phyloP scores from a whole-genome alignment of 768 basidiomycete species.

The Russula dissimulans region DNA sequence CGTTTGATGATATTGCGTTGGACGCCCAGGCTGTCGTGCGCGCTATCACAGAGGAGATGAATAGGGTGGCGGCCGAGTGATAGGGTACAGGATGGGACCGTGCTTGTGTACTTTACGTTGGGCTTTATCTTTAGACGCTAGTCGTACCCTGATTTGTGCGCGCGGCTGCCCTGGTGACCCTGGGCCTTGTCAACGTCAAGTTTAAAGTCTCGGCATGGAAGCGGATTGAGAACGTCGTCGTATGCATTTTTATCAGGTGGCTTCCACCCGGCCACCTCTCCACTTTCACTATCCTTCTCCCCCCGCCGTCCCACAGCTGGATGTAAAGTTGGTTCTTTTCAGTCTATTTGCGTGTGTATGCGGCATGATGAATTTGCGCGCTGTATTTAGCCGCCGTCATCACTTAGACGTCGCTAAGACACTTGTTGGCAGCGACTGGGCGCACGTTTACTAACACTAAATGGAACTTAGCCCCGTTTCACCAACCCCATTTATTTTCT shows the following conservation, averaged over 20 bases:
- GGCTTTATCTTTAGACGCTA: background rate
- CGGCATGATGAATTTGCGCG: background rate
- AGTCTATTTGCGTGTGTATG: too few relatives aligned
- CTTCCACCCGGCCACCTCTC: too few relatives aligned
- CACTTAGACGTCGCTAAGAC: background rate
- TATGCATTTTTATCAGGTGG: too few relatives aligned
- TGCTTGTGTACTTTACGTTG: background rate
- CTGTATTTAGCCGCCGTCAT: background rate
- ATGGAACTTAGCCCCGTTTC: too few relatives aligned
- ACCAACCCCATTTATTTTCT: background rate
- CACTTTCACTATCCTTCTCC: background rate
- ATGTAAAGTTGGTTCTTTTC: too few relatives aligned
- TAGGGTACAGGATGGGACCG: too few relatives aligned
- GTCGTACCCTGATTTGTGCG: background rate
- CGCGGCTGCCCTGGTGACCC: background rate
- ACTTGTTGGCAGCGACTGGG: background rate
- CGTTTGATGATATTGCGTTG: constrained; percentile 5
- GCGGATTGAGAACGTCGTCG: too few relatives aligned
- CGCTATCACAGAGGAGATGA: constrained; percentile 10
- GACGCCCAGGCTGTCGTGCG: constrained; percentile 11
- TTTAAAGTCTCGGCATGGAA: too few relatives aligned
- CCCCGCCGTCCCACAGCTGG: too few relatives aligned
- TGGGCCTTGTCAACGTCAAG: background rate
- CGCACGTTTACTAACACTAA: too few relatives aligned
- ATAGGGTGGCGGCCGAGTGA: background rate